Conservation (phyloP, 2,329 filamentous ascomycete species). For the Aspergillus eucalypticola region DNA sequence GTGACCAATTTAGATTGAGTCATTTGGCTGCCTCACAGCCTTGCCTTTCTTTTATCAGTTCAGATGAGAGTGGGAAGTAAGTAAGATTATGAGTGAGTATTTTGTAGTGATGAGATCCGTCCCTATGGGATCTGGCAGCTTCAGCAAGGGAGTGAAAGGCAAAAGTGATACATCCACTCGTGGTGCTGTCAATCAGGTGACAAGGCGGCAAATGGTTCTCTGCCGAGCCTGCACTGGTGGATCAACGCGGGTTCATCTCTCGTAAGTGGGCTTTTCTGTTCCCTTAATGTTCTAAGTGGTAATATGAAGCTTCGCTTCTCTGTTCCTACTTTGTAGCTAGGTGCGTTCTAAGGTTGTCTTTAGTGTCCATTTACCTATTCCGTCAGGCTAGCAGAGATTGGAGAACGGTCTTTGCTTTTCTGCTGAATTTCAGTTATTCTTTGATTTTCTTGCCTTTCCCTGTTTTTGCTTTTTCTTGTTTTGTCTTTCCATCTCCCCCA, state of each 20-base stretch:
- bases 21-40: no score
- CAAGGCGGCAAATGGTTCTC: constrained; percentile 12
- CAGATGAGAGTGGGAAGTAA: background rate
- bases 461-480: no score
- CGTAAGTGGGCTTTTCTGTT: constrained; percentile 3
- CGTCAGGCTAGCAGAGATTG: background rate
- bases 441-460: background rate
- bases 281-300: background rate
- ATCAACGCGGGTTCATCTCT: constrained; percentile 20
- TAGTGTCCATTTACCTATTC: background rate
- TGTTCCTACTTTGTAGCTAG: background rate
- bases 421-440: background rate
- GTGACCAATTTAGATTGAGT: no score
- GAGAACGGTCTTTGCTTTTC: background rate
- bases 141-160: no score
- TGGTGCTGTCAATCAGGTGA: constrained; percentile 10
- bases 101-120: background rate
- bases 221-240: constrained; percentile 20
- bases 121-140: background rate
- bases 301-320: no score
- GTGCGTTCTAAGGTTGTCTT: background rate
- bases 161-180: constrained; percentile 20
- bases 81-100: background rate
- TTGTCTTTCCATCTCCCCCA: no score
- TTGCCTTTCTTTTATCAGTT: no score